Conservation (phyloP, 441 rosid species). For the Pelargonium fulgidum region DNA sequence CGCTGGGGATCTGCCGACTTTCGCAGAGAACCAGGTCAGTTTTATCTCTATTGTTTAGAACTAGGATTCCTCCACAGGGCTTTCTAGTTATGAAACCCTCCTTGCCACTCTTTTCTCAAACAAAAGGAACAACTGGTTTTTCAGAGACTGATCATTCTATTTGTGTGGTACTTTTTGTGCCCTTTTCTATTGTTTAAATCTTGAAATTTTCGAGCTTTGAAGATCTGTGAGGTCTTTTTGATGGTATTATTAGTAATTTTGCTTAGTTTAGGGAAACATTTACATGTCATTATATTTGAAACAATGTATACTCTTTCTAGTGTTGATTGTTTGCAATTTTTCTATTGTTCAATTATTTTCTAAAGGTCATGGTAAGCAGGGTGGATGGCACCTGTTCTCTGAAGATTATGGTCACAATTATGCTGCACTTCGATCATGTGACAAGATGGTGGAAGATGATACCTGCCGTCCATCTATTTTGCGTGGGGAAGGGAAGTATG, state of each 20-base stretch:
- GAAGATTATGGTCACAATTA: slow-evolving; percentile 68
- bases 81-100: neutral
- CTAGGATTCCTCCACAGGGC: neutral
- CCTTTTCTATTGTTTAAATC: neutral
- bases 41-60: neutral
- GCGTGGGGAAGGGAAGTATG: slow-evolving; percentile 68
- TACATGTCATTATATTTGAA: neutral
- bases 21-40: slow-evolving; percentile 72
- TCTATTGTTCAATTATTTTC: slow-evolving; percentile 27
- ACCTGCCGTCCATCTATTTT: slow-evolving; percentile 41
- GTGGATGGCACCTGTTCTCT: slow-evolving; percentile 62
- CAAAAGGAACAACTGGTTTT: neutral
- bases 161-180: neutral
- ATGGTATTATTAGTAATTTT: neutral
- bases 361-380: slow-evolving; percentile 96
- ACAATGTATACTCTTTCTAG: slow-evolving; percentile 14
- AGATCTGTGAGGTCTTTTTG: neutral
- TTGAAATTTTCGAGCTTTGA: neutral
- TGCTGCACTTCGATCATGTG: slow-evolving; percentile 45
- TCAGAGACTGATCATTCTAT: neutral
- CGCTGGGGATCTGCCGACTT: slow-evolving; percentile 72
- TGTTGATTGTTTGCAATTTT: slow-evolving; percentile 26
- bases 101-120: neutral
- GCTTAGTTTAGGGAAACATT: slow-evolving; percentile 3
- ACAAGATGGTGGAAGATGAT: slow-evolving; percentile 61